Evolutionary conservation across 768 basidiomycete species (phyloP).

Genomic region (Hygrophoropsis aurantiaca): DNA sequence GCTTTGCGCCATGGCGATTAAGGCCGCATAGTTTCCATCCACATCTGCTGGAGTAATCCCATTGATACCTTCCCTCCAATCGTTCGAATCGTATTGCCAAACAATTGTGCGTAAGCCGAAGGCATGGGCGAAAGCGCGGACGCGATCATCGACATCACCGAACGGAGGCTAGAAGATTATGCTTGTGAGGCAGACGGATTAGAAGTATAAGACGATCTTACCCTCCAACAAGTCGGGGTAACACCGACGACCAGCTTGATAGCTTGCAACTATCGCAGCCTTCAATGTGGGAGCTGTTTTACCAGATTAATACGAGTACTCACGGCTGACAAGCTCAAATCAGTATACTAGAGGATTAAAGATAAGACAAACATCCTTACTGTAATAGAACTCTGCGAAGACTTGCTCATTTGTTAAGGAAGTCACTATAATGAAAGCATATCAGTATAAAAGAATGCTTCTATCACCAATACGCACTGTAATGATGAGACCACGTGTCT

Average conservation of each 20-base stretch:
- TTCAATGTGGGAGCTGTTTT: background rate
- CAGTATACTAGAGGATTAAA: background rate
- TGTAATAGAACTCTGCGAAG: conserved; percentile 74
- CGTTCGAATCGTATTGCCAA: conserved; percentile 61
- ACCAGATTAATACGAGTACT: too few relatives aligned
- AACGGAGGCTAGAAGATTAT: conserved; percentile 44
- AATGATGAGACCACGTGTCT: conserved; percentile 18
- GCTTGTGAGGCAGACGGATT: background rate
- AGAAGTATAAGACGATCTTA: conserved; percentile 17
- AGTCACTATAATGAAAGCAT: conserved; percentile 42
- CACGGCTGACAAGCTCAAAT: background rate
- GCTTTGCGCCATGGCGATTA: conserved; percentile 43
- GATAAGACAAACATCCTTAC: conserved; percentile 24
- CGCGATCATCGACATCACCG: conserved; percentile 66
- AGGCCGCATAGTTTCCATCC: conserved; percentile 47
- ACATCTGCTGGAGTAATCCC: conserved; percentile 42
- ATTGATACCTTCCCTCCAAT: conserved; percentile 63
- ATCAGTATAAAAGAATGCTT: background rate
- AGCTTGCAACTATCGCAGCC: conserved; percentile 35
- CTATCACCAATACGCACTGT: conserved; percentile 33
- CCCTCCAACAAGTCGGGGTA: conserved; percentile 56
- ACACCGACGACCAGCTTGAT: conserved; percentile 51
- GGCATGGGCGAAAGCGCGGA: conserved; percentile 60
- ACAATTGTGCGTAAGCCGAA: conserved; percentile 65
- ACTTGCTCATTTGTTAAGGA: conserved; percentile 56